A percentile compares a stretch with the other conserved stretches of the same genome.
Evolutionary conservation across 805 yeast genomes (phyloP).

Genomic region (Blastobotrys attinorum): DNA sequence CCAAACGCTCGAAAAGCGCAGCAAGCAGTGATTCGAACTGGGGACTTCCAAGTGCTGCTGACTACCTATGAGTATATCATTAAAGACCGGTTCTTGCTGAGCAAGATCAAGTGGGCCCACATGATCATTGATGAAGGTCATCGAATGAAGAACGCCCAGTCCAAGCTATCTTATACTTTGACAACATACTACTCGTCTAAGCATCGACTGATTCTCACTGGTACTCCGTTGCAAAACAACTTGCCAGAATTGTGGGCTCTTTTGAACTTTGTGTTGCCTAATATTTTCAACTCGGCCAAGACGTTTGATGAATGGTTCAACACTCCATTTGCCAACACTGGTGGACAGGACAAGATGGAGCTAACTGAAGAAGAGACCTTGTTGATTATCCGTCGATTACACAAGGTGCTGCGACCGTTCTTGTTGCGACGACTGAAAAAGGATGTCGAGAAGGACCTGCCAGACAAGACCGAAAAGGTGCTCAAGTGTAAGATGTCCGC

Average conservation of each 20-base stretch:
- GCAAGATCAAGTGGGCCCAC: conserved; percentile 85
- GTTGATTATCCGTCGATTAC: conserved; percentile 88
- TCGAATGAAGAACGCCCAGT: conserved; percentile 89
- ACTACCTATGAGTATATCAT: conserved; percentile 94
- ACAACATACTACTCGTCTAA: conserved; percentile 78
- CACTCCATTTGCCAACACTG: conserved; percentile 96
- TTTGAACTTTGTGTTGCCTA: conserved; percentile 87
- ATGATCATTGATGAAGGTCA: conserved; percentile 99
- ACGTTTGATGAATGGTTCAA: conserved; percentile 98
- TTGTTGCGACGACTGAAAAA: conserved; percentile 88
- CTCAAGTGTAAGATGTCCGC: conserved; percentile 90
- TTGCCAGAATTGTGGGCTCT: conserved; percentile 96
- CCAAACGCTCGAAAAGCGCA: conserved; percentile 78
- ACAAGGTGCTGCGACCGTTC: conserved; percentile 92
- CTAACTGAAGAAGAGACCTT: conserved; percentile 93
- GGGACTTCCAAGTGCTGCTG: conserved; percentile 82
- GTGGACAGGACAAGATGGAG: conserved; percentile 89
- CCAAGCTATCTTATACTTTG: conserved; percentile 78
- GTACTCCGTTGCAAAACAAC: conserved; percentile 94
- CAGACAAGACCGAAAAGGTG: conserved; percentile 91
- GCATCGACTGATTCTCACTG: conserved; percentile 85
- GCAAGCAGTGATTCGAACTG: conserved; percentile 59
- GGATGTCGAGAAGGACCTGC: conserved; percentile 94
- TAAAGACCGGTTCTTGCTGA: conserved; percentile 73
- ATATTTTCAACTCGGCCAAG: conserved; percentile 92